Percentiles rank a stretch among this genome's conserved stretches.
These are phyloP conservation scores for Fusarium albidum DNA, from an alignment of 2,329 filamentous ascomycete genomes.

Conservation along the genomic window DNA sequence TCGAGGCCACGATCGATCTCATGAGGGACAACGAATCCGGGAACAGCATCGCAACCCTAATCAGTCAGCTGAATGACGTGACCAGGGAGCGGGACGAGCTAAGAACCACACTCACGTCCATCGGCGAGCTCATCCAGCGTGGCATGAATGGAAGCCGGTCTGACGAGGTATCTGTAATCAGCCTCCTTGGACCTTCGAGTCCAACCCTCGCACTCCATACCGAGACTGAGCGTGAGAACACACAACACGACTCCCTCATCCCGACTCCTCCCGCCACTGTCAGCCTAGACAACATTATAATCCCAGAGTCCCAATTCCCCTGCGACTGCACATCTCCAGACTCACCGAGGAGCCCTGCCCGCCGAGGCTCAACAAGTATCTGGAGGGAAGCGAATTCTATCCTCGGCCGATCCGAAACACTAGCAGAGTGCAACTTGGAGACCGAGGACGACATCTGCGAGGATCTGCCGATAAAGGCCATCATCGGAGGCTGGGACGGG, in stretches of 20 bases:
- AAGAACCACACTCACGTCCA: neutral
- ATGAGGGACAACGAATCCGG: neutral
- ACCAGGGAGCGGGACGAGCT: neutral
- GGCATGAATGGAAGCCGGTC: neutral
- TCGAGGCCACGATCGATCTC: slow-evolving; percentile 7
- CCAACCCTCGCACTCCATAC: no score
- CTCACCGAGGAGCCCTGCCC: neutral
- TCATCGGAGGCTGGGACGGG: neutral
- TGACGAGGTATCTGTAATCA: no score
- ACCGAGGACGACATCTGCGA: slow-evolving; percentile 2
- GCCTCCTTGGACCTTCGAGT: no score
- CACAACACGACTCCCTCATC: no score
- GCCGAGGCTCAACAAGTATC: neutral
- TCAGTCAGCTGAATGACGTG: neutral
- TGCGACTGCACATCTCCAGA: no score
- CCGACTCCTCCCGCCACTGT: no score
- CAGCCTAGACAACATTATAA: no score
- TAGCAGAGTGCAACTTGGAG: neutral
- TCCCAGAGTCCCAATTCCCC: no score
- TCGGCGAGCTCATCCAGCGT: neutral
- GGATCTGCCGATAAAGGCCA: neutral
- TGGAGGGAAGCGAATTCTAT: neutral
- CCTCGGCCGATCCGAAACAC: neutral
- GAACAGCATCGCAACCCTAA: neutral
- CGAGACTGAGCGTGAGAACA: no score